Conservation (phyloP, 805 yeast species). For the Yamadazyma akitaensis region DNA sequence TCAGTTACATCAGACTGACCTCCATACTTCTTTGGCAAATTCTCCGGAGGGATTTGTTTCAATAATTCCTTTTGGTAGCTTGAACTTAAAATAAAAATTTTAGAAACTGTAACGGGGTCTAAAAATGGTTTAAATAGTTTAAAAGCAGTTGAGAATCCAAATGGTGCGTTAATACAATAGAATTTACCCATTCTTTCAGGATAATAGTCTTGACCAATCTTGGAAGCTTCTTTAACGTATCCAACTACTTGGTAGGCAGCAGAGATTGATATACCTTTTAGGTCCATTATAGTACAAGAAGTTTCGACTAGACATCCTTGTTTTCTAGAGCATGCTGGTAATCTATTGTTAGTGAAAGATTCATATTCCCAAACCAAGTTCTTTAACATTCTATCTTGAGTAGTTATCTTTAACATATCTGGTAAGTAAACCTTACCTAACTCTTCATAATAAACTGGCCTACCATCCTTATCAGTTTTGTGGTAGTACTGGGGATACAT, state of each 20-base stretch:
- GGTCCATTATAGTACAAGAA: constrained; percentile 91
- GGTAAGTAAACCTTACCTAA: constrained; percentile 85
- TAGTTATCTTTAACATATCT: constrained; percentile 90
- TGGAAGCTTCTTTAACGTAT: constrained; percentile 89
- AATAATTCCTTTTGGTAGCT: constrained; percentile 77
- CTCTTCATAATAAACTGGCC: constrained; percentile 94
- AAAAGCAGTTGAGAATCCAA: constrained; percentile 94
- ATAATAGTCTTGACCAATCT: constrained; percentile 93
- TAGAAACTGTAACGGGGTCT: constrained; percentile 96
- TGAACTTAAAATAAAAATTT: constrained; percentile 82
- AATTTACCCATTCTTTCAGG: constrained; percentile 99
- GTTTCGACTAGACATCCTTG: constrained; percentile 81
- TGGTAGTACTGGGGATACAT: constrained; percentile 97
- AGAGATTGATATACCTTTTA: constrained; percentile 87
- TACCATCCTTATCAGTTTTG: constrained; percentile 94
- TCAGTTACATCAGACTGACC: constrained; percentile 69
- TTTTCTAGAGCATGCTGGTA: constrained; percentile 92
- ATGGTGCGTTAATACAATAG: constrained; percentile 93
- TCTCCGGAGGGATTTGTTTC: constrained; percentile 90
- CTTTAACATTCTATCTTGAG: constrained; percentile 93
- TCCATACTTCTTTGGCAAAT: constrained; percentile 88
- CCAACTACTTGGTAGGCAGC: constrained; percentile 81
- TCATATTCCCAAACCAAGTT: constrained; percentile 98
- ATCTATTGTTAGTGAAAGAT: constrained; percentile 74
- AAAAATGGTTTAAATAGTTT: constrained; percentile 86